phyloP scores from a whole-genome alignment of 495 filamentous ascomycete genomes.

The Trichoderma virens region DNA sequence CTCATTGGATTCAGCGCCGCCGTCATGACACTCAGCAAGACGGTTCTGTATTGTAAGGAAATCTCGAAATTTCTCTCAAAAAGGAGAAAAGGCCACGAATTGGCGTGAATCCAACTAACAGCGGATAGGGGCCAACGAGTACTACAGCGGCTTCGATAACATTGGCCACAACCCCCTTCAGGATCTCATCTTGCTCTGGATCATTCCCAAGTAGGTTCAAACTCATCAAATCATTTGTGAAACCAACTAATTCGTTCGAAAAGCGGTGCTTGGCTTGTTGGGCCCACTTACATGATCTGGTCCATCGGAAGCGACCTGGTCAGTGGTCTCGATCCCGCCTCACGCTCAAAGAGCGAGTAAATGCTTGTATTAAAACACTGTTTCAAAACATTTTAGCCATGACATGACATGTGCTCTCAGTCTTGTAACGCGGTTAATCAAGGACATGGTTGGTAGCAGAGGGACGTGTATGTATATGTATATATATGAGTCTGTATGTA shows the following conservation, averaged over 20 bases:
- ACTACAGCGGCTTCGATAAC: constrained; percentile 67
- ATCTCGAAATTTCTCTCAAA: background rate
- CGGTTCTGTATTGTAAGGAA: constrained; percentile 69
- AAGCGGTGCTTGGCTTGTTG: constrained; percentile 73
- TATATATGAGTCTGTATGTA: constrained; percentile 1
- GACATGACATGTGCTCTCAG: too few species aligned
- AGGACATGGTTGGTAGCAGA: background rate
- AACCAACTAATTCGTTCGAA: background rate
- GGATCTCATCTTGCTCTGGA: constrained; percentile 59
- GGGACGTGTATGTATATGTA: background rate
- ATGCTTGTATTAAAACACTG: background rate
- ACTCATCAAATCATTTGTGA: background rate
- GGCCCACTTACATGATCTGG: constrained; percentile 64
- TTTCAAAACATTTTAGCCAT: too few species aligned
- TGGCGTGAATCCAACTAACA: too few species aligned
- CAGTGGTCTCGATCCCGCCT: constrained; percentile 50
- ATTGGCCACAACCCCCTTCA: constrained; percentile 63
- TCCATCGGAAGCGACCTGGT: constrained; percentile 63
- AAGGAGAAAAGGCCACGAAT: background rate
- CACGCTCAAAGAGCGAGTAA: constrained; percentile 25
- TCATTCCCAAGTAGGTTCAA: constrained; percentile 68
- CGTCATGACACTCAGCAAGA: constrained; percentile 84
- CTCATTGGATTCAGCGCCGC: constrained; percentile 60
- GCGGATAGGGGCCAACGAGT: constrained; percentile 62
- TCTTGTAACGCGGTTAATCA: too few species aligned